phyloP scores from a whole-genome alignment of 352 stramenopile species.

The Saprolegnia parasitica region DNA sequence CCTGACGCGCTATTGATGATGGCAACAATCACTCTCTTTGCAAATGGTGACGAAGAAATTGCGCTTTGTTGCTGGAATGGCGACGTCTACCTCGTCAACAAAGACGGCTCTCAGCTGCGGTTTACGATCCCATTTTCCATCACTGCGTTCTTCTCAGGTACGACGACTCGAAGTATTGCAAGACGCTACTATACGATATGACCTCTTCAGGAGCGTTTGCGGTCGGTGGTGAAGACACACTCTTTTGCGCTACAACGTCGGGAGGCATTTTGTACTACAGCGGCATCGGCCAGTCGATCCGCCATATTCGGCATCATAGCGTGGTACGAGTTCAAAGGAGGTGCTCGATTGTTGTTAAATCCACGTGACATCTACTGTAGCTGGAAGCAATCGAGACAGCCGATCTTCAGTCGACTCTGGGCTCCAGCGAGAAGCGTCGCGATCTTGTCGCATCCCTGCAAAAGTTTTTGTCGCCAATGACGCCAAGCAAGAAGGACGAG shows the following conservation, averaged over 20 bases:
- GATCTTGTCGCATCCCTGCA: neutral
- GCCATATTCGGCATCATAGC: constrained; percentile 21
- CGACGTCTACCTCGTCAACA: constrained; percentile 23
- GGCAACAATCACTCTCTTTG: constrained; percentile 33
- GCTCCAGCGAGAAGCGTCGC: constrained; percentile 1
- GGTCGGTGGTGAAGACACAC: constrained; percentile 2
- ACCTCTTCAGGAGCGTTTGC: neutral
- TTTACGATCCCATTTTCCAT: constrained; percentile 27
- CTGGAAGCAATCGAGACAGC: constrained; percentile 12
- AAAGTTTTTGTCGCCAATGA: neutral
- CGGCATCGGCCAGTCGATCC: constrained; percentile 23
- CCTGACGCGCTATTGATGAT: constrained; percentile 49
- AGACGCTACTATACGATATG: neutral
- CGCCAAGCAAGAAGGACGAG: neutral
- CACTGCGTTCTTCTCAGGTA: constrained; percentile 21
- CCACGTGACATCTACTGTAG: neutral
- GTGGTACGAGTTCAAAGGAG: neutral
- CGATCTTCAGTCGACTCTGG: neutral
- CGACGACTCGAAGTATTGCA: neutral
- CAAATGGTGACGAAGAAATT: constrained; percentile 20
- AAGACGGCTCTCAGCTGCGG: constrained; percentile 13
- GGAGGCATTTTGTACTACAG: constrained; percentile 25
- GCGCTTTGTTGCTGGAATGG: constrained; percentile 24
- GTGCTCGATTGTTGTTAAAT: neutral
- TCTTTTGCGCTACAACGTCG: constrained; percentile 25